Base-by-base conservation (phyloP, 1,284 basidiomycete genomes). In the Cryptococcus floricola region DNA sequence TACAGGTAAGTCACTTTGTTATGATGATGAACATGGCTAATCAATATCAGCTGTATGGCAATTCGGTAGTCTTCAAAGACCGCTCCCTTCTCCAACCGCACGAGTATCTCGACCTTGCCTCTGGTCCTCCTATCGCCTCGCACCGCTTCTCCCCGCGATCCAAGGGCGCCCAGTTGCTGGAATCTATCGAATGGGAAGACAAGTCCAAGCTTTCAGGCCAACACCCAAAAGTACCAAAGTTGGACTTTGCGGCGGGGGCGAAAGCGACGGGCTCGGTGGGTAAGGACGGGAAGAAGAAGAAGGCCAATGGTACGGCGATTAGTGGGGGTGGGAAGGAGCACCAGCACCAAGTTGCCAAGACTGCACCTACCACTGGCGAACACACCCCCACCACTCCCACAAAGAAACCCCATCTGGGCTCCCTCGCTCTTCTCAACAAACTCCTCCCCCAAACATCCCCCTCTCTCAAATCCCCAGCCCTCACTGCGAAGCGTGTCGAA, bases 91-190 rank as follows among this genome's bases (percentile, higher is more conserved):
- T 81, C 25, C 69, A 73, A 45, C 67, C 70, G 14, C 74, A 77
- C 56, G 79, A 80, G 54, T 77, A 78, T 54, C 74, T 81, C 34
- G 80, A 81, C 55, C 66, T 81, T 3, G 79, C 80, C 3, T 59
- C 71, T 27, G 80, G 80, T 2, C 76, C 76, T 7, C 79, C 79
- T 1, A 64, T 77, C 4, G 68, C 75, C 23, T 66, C 72, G 0
- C 70, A 73, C 44, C 66, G 77, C 4, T 68, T 68, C 7, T 69
- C 73, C 4, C 68, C 73, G 14, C 69, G 73, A 39, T 76, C 74
- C 34, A 78, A 79, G 59, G 69, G 70, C 50, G 68, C 63, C 28
- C 68, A 73, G 3, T 54, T 73, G 37, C 71, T 80, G 3, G 78
- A 79, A 48, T 63, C 71, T 19, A 76, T 79, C 53, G 77, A 75